Conservation (phyloP, 768 basidiomycete genomes). For the Tricholoma bakamatsutake region DNA sequence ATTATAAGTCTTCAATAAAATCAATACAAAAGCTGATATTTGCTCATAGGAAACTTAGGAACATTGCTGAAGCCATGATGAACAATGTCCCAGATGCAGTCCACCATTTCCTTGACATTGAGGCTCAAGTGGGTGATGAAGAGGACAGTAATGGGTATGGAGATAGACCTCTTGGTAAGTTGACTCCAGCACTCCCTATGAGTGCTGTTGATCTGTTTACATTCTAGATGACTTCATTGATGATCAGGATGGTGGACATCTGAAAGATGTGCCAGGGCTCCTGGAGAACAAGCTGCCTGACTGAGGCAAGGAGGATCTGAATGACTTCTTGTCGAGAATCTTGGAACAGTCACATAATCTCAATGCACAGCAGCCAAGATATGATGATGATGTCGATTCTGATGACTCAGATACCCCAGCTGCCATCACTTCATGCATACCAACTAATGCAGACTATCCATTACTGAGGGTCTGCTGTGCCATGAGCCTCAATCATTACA, state of each 20-base stretch:
- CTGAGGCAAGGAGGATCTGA: background rate
- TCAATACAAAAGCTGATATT: background rate
- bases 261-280: background rate
- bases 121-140: background rate
- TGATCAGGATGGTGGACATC: background rate
- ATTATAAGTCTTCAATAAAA: background rate
- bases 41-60: background rate
- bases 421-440: background rate
- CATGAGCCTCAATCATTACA: background rate
- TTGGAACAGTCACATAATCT: background rate
- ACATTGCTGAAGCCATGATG: constrained; percentile 1
- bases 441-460: background rate
- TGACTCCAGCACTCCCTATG: background rate
- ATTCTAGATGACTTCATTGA: constrained; percentile 4
- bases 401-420: background rate
- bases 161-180: background rate
- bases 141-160: background rate
- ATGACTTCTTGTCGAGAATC: background rate
- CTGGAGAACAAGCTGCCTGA: background rate
- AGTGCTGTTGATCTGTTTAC: background rate
- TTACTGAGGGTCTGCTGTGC: background rate
- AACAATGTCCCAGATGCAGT: background rate
- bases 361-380: no score
- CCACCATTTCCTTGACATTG: background rate
- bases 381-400: background rate